These are phyloP conservation scores for Saprolegnia diclina DNA, from an alignment of 352 stramenopile species.

Conservation along the genomic window DNA sequence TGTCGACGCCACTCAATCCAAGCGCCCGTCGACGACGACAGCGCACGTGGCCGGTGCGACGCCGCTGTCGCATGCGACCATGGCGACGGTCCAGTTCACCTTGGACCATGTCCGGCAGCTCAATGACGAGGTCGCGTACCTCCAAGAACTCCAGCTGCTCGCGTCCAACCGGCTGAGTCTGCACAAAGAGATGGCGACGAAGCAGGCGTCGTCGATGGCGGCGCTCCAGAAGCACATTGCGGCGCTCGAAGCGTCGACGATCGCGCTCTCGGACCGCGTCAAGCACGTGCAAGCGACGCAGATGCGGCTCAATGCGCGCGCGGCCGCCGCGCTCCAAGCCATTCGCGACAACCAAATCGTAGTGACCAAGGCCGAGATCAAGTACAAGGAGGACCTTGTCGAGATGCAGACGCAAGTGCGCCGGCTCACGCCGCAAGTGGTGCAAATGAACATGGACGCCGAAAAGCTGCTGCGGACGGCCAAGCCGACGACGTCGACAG, in stretches of 20 bases:
- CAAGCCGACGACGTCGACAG: slow-evolving; percentile 22
- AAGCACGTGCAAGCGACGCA: slow-evolving; percentile 56
- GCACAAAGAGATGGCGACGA: slow-evolving; percentile 54
- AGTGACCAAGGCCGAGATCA: slow-evolving; percentile 62
- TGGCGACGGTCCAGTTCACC: slow-evolving; percentile 60
- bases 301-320: slow-evolving; percentile 68
- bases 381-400: slow-evolving; percentile 68
- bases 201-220: slow-evolving; percentile 41
- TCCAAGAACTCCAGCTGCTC: slow-evolving; percentile 63
- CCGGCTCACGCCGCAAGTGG: slow-evolving; percentile 62
- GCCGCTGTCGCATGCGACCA: slow-evolving; percentile 59
- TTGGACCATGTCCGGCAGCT: slow-evolving; percentile 69
- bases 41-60: slow-evolving; percentile 54
- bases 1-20: background rate
- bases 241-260: slow-evolving; percentile 35
- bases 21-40: slow-evolving; percentile 30
- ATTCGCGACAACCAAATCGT: slow-evolving; percentile 78
- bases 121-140: slow-evolving; percentile 70
- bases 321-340: slow-evolving; percentile 64
- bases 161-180: slow-evolving; percentile 53
- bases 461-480: slow-evolving; percentile 47
- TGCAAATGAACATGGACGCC: slow-evolving; percentile 59
- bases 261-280: slow-evolving; percentile 49
- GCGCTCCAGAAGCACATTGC: slow-evolving; percentile 38
- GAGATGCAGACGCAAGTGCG: slow-evolving; percentile 53